Percentiles rank a stretch among this genome's conserved stretches.
Evolutionary conservation across 495 filamentous ascomycete genomes (phyloP).

Genomic region (Podospora pseudoanserina): DNA sequence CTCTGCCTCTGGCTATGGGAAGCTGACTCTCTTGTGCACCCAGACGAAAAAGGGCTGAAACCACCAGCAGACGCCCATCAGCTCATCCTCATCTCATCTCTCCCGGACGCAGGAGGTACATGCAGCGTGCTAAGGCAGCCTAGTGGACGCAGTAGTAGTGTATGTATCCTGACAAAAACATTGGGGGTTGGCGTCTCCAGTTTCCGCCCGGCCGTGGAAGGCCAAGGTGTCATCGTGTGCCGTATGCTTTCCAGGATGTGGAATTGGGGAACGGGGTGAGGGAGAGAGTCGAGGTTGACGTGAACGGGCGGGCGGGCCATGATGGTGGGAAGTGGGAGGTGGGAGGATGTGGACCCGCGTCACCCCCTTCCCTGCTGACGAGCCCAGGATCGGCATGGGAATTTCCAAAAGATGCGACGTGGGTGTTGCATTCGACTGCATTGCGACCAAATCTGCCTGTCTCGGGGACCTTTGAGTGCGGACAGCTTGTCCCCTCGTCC

Average conservation of each 20-base stretch:
- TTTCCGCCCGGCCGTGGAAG: background rate
- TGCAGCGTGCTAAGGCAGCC: background rate
- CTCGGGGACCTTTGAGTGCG: constrained; percentile 1
- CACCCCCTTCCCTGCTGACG: background rate
- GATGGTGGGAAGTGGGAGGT: background rate
- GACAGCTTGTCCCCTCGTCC: background rate
- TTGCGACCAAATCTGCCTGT: constrained; percentile 11
- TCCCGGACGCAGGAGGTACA: background rate
- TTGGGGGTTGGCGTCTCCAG: background rate
- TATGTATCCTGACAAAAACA: too few relatives aligned
- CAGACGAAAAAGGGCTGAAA: constrained; percentile 9
- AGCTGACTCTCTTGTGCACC: constrained; percentile 12
- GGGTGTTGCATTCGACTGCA: constrained; percentile 11
- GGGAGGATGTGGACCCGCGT: background rate
- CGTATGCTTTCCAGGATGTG: too few relatives aligned
- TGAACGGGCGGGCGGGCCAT: constrained; percentile 5
- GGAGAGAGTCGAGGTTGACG: background rate
- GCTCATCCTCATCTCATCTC: constrained; percentile 3
- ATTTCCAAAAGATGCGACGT: constrained; percentile 19
- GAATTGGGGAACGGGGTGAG: background rate
- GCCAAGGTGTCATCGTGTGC: background rate
- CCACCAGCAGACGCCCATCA: background rate
- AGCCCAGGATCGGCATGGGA: constrained; percentile 19
- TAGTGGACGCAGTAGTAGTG: background rate
- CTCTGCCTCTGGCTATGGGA: too few relatives aligned